These are phyloP conservation scores for Tolypocladium sp. DNA, from an alignment of 2,329 filamentous ascomycete species.

Conservation along the genomic window DNA sequence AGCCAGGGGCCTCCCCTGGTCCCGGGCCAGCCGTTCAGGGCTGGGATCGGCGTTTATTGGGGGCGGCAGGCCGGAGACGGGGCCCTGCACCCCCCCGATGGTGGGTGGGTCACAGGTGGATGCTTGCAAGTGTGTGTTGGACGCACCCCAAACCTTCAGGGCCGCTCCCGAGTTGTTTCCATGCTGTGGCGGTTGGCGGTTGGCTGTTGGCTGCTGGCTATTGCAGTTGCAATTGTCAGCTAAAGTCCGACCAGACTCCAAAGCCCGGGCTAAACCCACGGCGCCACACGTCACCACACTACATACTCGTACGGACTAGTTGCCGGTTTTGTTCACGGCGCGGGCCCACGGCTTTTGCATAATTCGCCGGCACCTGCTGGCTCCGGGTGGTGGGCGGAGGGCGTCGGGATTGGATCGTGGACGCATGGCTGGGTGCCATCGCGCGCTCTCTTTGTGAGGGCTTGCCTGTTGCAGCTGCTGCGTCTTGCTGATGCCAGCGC, in stretches of 20 bases:
- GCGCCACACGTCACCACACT: no score
- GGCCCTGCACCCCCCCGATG: neutral
- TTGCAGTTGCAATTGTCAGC: neutral
- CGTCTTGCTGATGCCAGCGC: neutral
- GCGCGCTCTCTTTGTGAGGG: no score
- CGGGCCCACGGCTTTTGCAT: neutral
- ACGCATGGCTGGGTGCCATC: no score
- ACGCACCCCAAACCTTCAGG: neutral
- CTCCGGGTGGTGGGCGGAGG: neutral
- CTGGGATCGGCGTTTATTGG: neutral
- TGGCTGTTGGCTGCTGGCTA: no score
- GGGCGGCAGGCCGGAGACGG: neutral
- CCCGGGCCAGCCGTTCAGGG: neutral
- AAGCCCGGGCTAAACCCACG: neutral
- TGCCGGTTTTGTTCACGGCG: neutral
- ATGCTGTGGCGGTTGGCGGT: neutral
- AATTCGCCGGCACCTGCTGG: neutral
- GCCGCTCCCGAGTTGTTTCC: neutral
- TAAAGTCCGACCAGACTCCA: neutral
- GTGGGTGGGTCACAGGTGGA: no score
- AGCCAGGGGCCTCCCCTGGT: neutral
- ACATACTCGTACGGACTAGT: no score
- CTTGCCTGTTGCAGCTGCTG: no score
- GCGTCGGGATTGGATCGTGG: neutral
- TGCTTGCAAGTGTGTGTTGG: neutral